Evolutionary conservation across 2,329 filamentous ascomycete genomes (phyloP), one percentile per base, ranked within the genome.

Genomic region (Metarhizium anisopliae): DNA sequence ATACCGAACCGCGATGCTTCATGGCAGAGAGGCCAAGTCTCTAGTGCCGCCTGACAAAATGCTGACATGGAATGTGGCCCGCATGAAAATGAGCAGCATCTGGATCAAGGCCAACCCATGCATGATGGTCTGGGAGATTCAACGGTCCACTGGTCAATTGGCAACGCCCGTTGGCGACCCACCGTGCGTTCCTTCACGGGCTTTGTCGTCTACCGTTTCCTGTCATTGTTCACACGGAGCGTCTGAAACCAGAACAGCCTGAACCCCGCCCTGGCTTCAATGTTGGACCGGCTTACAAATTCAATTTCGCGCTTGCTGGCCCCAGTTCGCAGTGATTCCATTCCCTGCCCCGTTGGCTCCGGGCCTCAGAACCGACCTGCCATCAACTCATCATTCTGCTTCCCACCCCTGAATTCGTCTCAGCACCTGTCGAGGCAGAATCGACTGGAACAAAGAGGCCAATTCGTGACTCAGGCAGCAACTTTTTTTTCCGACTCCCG

Each of bases 401-500:
- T 25, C 11, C 14, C 47, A 45, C 53, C 49, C 38, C 38, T 40
- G 20, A n/a, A 45, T 20, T 16, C n/a, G 6, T 16, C 42, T 29
- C 40, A 10, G 35, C 35, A 40, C 5, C 14, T 43, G 42, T n/a
- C 16, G 14, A 55, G 49, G 42, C 42, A 25, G 40, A 52, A 30
- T 42, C 50, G 50, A 35, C 32, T 32, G 51, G 53, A 36, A 51
- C 53, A 66, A 66, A 68, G 66, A 67, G 67, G 53, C 52, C 53
- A 1, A 35, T 53, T 60, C 55, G 59, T 68, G 67, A 69, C 68
- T 70, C 66, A 71, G 69, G 69, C 69, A 70, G 62, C 67, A 67
- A 69, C 56, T 59, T 58, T 56, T 52, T 5, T 49, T n/a, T 11
- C 2, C 52, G 53, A 52, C 50, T 55, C 52, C 51, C 47, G 35